Base-by-base conservation (phyloP, 2,329 filamentous ascomycete species). In the Diplocarpon rosae region DNA sequence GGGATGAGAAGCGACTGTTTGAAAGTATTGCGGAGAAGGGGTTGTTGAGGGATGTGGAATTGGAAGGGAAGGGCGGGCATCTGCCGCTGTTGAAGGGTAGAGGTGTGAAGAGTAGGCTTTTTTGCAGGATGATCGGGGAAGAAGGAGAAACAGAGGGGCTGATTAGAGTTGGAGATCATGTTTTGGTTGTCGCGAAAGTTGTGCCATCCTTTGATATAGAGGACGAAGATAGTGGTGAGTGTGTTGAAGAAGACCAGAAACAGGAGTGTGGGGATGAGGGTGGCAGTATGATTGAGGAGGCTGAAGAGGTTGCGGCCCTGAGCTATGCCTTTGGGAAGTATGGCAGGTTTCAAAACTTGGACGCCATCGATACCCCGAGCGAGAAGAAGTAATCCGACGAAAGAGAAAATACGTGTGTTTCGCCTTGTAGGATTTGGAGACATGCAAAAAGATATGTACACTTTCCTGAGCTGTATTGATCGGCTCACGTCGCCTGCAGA, bases 121-220 rank as follows among this genome's bases (percentile, higher is more conserved):
- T 42, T 20, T 61, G 57, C 29, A 36, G 52, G 34, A 14, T 58
- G 20, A 20, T 27, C 52, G 17, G 37, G 39, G 16, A 17, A 39
- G 37, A 32, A 39, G 35, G 33, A 42, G 29, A 29, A 43, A 35
- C 1, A 17, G 35, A 30, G 17, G 55, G 54, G 2, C 40, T 56
- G 14, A 46, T 58, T 12, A 38, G 48, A 24, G 51, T 59, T 24
- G 56, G 57, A 4, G 55, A 60, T 47, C 58, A 61, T 51, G 48
- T 52, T 3, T 27, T 61, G 31, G 49, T 61, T 39, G 27, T 60
- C 36, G 59, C 49, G 7, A 49, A 50, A 31, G 54, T 62, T 14
- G 6, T 10, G 17, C 12, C 36, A 9, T 20, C 30, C 10, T 5
- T 10, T 5, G 3, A 14, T 9, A 32, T 32, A 9, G 11, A 14